These are phyloP conservation scores for Coniella lustricola DNA, from an alignment of 2,329 filamentous ascomycete genomes.

Conservation along the genomic window DNA sequence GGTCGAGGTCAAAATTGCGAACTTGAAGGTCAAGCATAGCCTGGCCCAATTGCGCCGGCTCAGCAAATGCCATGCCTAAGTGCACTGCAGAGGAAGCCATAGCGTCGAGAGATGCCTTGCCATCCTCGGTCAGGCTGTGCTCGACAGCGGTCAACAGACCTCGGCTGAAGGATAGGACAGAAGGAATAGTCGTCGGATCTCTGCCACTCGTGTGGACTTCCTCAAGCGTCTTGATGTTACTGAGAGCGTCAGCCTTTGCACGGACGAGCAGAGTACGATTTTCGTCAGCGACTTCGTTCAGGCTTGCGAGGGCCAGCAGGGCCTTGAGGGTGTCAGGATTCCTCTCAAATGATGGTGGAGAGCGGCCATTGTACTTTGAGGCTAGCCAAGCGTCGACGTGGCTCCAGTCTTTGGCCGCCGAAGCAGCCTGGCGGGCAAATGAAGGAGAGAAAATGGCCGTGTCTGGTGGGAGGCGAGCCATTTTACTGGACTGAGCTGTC, in stretches of 20 bases:
- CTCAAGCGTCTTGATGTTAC: constrained; percentile 34
- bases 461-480: constrained; percentile 32
- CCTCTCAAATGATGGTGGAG: constrained; percentile 71
- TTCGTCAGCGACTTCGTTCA: constrained; percentile 74
- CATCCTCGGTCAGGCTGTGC: constrained; percentile 47
- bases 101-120: constrained; percentile 47
- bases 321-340: constrained; percentile 75
- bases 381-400: constrained; percentile 79
- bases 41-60: constrained; percentile 41
- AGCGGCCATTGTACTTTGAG: constrained; percentile 57
- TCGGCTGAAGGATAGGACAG: constrained; percentile 22
- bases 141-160: constrained; percentile 48
- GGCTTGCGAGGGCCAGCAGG: constrained; percentile 64
- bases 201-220: constrained; percentile 27
- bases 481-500: constrained; percentile 13
- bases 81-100: constrained; percentile 46
- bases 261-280: constrained; percentile 51
- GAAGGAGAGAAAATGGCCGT: constrained; percentile 62
- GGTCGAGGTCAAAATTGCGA: constrained; percentile 46
- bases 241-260: constrained; percentile 53
- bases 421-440: constrained; percentile 66
- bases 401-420: constrained; percentile 84
- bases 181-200: constrained; percentile 16
- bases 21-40: constrained; percentile 50
- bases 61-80: constrained; percentile 42